Base-by-base conservation (phyloP, 139 green algal species). In the Diplosphaera chodatii region DNA sequence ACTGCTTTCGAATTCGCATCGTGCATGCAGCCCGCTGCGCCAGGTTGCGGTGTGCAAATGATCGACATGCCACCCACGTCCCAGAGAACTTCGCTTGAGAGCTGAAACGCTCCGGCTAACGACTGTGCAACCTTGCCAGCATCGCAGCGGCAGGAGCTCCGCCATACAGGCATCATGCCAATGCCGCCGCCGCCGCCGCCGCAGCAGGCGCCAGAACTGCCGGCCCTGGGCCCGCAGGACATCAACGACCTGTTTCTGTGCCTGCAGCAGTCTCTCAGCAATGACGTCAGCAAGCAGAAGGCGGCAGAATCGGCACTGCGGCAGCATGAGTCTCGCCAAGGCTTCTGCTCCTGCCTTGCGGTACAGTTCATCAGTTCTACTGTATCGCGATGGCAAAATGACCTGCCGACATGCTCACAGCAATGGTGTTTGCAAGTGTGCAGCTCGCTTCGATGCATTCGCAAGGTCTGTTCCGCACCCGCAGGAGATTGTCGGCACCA, bases 311-410 rank as follows among this genome's bases (percentile, higher is more conserved):
- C 73, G 0, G 69, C 82, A 4, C 68, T 97, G 63, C 37, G 74
- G 2, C 66, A 80, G 0, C 74, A 91, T 30, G 91, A 92, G 71
- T 21, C 69, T 0, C 77, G 89, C 1, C 67, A 78, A 23, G 88
- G 89, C 28, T 97, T 92, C 77, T 93, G 86, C 73, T 96, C 92
- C 3, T 96, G 91, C 63, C 74, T 97, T 0, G 81, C 86, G 63
- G 91, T 96, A 64, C 69, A 81, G 18, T 29, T 2, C 59, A 18
- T 30, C 21, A 28, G 6, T 28, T 30, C 55, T 13, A 15, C 55
- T 28, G 55, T 64, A 23, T 28, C 55, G 4, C 4, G 55, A 10
- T 64, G 20, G 15, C n/a, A 18, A n/a, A 64, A 64, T 64, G 55
- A 28, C 4, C 55, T 30, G 22, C 10, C 8, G n/a, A 28, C 55